Percentiles rank a stretch among this genome's conserved stretches.
Evolutionary conservation across 108 stramenopile species (phyloP).

Genomic region (Conticribra guillardii): DNA sequence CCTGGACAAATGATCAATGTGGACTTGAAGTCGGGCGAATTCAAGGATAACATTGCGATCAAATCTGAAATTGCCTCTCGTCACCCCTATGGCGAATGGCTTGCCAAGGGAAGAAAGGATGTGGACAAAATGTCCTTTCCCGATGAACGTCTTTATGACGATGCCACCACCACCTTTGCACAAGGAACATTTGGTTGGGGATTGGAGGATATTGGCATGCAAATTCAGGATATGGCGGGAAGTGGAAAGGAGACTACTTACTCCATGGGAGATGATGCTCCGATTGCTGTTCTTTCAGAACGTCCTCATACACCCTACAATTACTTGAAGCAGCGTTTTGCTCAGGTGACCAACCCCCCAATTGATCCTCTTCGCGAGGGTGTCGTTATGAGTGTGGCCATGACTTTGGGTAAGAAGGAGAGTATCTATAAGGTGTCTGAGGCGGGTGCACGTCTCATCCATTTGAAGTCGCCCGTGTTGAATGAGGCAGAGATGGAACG

Average conservation of each 20-base stretch:
- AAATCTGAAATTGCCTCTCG: conserved; percentile 92
- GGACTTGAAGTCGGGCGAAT: conserved; percentile 84
- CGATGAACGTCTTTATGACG: conserved; percentile 73
- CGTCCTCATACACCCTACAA: conserved; percentile 91
- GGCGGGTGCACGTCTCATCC: conserved; percentile 83
- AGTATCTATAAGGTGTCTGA: conserved; percentile 93
- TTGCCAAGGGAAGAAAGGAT: conserved; percentile 76
- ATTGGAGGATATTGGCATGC: conserved; percentile 96
- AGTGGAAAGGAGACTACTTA: conserved; percentile 95
- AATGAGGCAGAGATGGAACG: conserved; percentile 76
- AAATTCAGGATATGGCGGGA: conserved; percentile 95
- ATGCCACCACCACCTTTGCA: conserved; percentile 81
- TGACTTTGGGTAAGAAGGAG: conserved; percentile 94
- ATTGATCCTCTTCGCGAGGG: conserved; percentile 98
- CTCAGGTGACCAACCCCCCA: conserved; percentile 98
- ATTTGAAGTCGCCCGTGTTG: conserved; percentile 82
- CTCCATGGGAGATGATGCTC: conserved; percentile 98
- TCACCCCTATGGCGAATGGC: conserved; percentile 92
- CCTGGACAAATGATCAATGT: conserved; percentile 98
- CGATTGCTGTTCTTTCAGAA: conserved; percentile 89
- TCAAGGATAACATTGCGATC: conserved; percentile 94
- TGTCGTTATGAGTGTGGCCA: conserved; percentile 95
- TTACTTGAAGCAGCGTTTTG: conserved; percentile 98
- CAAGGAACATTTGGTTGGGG: conserved; percentile 94
- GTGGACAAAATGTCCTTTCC: conserved; percentile 52